Base-by-base conservation (phyloP, 2,329 filamentous ascomycete species). In the Zelopaecilomyces penicillatus region DNA sequence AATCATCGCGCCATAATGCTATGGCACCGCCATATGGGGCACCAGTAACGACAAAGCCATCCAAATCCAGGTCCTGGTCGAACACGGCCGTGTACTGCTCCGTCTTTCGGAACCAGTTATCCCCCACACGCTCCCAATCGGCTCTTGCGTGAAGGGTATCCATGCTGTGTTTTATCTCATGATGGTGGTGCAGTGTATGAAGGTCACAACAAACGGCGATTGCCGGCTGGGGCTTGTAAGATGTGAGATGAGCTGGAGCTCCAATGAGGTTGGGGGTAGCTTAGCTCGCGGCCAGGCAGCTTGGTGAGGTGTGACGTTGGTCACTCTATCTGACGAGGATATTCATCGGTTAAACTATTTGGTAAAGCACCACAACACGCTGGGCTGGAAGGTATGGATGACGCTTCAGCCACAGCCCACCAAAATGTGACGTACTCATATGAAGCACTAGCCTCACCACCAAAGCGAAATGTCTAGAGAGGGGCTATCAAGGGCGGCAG, bases 61-160 rank as follows among this genome's bases (percentile, higher is more conserved):
- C 90, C 54, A 98, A 78, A 69, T 98, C 90, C 50, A 96, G 74
- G 62, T 95, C 89, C 61, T 86, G 80, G 66, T 95, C 89, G 65
- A 97, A 98, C 52, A 97, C 79, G 53, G 83, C 85, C 49, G 89
- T 90, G 73, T 97, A 98, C 49, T 95, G 80, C 66, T 91, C 86
- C 46, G 87, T 83, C 71, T 95, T 96, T 64, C 91, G 87, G 71
- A 97, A 98, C 74, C 94, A 97, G 59, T 81, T 84, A 66, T 94
- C 86, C 61, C 88, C 93, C 54, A 97, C 81, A 66, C 80, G 85
- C 73, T 95, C 89, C 93, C 93, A 98, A 65, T 91, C 87, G 57
- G 87, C 85, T 57, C 87, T 87, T 59, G 90, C 75, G 65, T 78
- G 74, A 59, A 74, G 67, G 52, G 69, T 66, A 57, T 80, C 77